Evolutionary conservation across 2,329 filamentous ascomycete genomes (phyloP).

Genomic region (Venturia aucupariae): DNA sequence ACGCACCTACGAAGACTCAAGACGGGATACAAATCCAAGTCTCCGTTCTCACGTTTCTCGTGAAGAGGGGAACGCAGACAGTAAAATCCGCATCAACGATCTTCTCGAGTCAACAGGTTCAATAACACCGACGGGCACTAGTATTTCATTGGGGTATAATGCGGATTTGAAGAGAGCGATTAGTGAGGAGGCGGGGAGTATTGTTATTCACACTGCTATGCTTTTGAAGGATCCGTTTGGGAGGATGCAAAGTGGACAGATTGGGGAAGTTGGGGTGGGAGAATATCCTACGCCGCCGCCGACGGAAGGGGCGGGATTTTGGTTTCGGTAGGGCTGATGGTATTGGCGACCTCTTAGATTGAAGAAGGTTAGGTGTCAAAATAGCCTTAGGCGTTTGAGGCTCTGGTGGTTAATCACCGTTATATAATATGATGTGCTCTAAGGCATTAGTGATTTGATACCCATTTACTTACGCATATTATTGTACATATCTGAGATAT

Average conservation of each 20-base stretch:
- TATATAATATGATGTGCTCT: no score
- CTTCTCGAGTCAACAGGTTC: not conserved
- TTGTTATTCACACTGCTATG: not conserved
- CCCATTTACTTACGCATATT: no score
- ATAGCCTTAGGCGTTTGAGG: no score
- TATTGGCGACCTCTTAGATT: no score
- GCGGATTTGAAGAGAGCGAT: not conserved
- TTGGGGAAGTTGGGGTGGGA: not conserved
- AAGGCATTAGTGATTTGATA: no score
- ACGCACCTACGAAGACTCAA: not conserved
- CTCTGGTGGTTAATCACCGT: no score
- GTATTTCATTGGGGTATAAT: not conserved
- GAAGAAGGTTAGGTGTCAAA: no score
- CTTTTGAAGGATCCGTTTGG: constrained; percentile 12
- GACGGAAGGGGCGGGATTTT: not conserved
- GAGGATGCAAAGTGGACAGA: not conserved
- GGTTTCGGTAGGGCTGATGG: not conserved
- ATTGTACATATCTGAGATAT: no score
- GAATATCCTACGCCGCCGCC: not conserved
- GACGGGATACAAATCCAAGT: not conserved
- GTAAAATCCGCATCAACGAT: constrained; percentile 5
- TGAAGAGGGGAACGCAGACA: not conserved
- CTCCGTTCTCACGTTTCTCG: no score
- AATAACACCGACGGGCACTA: not conserved
- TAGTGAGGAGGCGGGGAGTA: not conserved